These are phyloP conservation scores for Gloeophyllum trabeum DNA, from an alignment of 768 basidiomycete species.

Conservation along the genomic window DNA sequence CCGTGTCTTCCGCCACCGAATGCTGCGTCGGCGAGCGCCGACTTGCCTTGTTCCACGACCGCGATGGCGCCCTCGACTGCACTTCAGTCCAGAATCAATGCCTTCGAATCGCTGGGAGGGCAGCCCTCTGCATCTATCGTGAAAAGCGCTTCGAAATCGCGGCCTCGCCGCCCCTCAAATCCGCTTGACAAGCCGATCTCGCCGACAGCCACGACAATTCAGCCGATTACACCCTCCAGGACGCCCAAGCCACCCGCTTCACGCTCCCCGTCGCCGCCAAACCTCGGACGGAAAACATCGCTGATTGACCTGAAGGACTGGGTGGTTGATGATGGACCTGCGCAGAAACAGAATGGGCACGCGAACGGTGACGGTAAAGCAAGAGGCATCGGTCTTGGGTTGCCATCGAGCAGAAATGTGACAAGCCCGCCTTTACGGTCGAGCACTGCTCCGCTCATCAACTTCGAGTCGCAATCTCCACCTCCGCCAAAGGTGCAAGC, in stretches of 20 bases:
- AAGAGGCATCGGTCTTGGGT: constrained; percentile 4
- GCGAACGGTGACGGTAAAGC: constrained; percentile 9
- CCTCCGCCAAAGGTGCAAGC: constrained; percentile 23
- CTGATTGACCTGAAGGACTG: constrained; percentile 66
- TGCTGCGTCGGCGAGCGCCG: too few relatives aligned
- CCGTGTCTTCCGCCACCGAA: too few relatives aligned
- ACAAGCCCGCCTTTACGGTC: background rate
- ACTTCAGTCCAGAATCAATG: constrained; percentile 48
- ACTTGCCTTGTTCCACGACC: too few relatives aligned
- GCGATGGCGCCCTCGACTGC: constrained; percentile 25
- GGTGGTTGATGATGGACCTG: constrained; percentile 52
- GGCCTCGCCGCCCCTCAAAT: constrained; percentile 12
- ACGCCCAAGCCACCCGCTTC: constrained; percentile 2
- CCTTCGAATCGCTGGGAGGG: constrained; percentile 43
- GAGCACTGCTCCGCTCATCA: constrained; percentile 34
- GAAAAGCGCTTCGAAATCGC: constrained; percentile 11
- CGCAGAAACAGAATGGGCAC: background rate
- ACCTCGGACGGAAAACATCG: constrained; percentile 33
- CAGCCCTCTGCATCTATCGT: constrained; percentile 10
- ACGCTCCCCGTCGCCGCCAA: constrained; percentile 13
- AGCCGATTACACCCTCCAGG: constrained; percentile 19
- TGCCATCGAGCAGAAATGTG: too few relatives aligned
- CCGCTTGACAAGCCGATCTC: constrained; percentile 41
- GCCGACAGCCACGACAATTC: constrained; percentile 29
- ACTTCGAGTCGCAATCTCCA: constrained; percentile 35